A percentile compares a stretch with the other conserved stretches of the same genome.
phyloP scores from a whole-genome alignment of 495 filamentous ascomycete species.

The Annulohypoxylon maeteangense region DNA sequence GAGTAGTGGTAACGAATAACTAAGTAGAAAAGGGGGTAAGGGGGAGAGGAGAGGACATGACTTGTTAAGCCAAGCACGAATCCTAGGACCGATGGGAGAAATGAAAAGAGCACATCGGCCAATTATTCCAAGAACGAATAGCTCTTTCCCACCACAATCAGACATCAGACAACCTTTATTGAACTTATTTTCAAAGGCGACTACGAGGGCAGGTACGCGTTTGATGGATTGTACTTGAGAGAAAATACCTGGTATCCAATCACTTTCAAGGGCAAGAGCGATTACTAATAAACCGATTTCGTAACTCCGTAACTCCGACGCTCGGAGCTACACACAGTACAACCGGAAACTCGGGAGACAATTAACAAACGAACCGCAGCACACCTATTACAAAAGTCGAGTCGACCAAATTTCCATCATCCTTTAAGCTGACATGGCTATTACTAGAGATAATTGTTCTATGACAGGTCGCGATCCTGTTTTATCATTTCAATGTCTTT shows the following conservation, averaged over 20 bases:
- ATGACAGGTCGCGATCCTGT: conserved; percentile 26
- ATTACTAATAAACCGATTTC: conserved; percentile 1
- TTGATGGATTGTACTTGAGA: no score
- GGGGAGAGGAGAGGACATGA: no score
- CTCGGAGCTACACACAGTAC: conserved; percentile 29
- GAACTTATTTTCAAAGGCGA: no score
- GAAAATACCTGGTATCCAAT: neutral
- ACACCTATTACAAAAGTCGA: conserved; percentile 19
- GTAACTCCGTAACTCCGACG: conserved; percentile 31
- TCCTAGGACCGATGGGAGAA: no score
- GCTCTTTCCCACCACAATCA: no score
- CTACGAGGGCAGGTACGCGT: no score
- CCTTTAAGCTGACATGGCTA: conserved; percentile 31
- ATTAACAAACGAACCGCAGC: conserved; percentile 16
- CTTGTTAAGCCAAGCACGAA: no score
- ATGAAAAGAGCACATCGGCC: no score
- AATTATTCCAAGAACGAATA: no score
- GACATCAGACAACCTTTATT: no score
- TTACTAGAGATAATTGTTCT: neutral
- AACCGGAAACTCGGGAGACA: neutral
- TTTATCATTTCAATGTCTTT: conserved; percentile 34
- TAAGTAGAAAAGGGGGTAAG: no score
- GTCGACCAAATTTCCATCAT: neutral
- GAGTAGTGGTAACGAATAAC: no score
- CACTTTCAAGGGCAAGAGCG: neutral